These are phyloP conservation scores for Penicillium egyptiacum DNA, from an alignment of 495 filamentous ascomycete genomes.

Conservation along the genomic window DNA sequence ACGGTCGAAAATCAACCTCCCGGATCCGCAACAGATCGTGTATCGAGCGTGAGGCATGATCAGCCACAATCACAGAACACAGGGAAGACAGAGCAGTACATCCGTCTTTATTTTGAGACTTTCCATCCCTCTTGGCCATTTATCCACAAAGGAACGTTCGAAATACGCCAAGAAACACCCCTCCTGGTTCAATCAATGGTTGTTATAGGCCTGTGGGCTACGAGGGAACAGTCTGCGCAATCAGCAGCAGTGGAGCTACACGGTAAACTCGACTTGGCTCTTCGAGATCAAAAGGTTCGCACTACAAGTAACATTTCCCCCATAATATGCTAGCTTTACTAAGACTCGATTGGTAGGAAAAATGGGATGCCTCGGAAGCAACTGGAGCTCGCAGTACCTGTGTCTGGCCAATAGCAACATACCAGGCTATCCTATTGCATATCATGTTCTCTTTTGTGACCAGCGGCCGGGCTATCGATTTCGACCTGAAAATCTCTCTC, in stretches of 20 bases:
- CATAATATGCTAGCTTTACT: slow-evolving; percentile 5
- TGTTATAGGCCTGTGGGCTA: slow-evolving; percentile 31
- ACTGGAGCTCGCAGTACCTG: slow-evolving; percentile 14
- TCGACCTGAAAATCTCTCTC: slow-evolving; percentile 25
- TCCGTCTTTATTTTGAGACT: slow-evolving; percentile 29
- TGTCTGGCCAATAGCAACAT: slow-evolving; percentile 34
- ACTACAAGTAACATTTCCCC: background rate
- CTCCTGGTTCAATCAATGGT: slow-evolving; percentile 33
- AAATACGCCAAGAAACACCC: slow-evolving; percentile 15
- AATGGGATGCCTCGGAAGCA: slow-evolving; percentile 29
- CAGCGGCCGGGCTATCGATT: slow-evolving; percentile 2
- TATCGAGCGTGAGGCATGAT: background rate
- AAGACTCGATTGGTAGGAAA: slow-evolving; percentile 18
- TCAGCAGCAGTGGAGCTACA: slow-evolving; percentile 27
- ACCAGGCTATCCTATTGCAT: slow-evolving; percentile 36
- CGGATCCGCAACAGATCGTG: background rate
- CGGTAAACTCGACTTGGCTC: slow-evolving; percentile 22
- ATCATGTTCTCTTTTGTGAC: slow-evolving; percentile 25
- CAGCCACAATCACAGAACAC: background rate
- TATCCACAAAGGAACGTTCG: slow-evolving; percentile 29
- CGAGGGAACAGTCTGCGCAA: slow-evolving; percentile 3
- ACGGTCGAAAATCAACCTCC: background rate
- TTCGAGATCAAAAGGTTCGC: slow-evolving; percentile 29
- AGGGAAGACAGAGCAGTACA: slow-evolving; percentile 17
- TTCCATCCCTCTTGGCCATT: slow-evolving; percentile 38